Conservation (phyloP, 139 green algal genomes). For the Volvox africanus region DNA sequence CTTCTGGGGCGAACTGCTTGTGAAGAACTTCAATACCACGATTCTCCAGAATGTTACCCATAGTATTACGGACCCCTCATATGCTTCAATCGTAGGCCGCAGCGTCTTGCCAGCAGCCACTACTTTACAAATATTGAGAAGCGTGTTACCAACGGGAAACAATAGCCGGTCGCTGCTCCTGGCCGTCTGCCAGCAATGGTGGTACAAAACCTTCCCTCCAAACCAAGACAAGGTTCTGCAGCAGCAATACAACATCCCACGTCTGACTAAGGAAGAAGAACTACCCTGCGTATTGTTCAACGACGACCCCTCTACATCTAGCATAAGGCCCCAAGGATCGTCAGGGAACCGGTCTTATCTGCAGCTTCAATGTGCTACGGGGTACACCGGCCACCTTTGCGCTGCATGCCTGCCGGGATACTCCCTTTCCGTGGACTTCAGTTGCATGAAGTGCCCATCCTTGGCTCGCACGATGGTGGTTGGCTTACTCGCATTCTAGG, state of each 20-base stretch:
- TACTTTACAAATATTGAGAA: neutral
- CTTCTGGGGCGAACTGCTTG: neutral
- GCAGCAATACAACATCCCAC: neutral
- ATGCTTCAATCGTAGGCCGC: no score
- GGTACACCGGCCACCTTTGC: constrained; percentile 24
- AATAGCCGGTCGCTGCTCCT: neutral
- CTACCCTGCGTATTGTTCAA: neutral
- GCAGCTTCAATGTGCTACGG: neutral
- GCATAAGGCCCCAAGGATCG: no score
- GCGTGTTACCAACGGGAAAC: no score
- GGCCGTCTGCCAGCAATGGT: neutral
- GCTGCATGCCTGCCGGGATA: neutral
- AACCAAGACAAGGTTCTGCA: neutral
- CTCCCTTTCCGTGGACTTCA: neutral
- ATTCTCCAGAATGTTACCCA: neutral
- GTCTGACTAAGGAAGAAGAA: no score
- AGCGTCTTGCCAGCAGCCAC: neutral
- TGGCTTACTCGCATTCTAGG: constrained; percentile 2
- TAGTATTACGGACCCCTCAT: neutral
- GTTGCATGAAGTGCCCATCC: neutral
- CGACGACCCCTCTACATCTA: no score
- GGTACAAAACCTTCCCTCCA: neutral
- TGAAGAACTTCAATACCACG: neutral
- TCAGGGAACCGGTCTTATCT: neutral
- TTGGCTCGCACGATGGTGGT: neutral